These are phyloP conservation scores for Ustilago tritici DNA, from an alignment of 1,284 basidiomycete genomes.

Conservation along the genomic window DNA sequence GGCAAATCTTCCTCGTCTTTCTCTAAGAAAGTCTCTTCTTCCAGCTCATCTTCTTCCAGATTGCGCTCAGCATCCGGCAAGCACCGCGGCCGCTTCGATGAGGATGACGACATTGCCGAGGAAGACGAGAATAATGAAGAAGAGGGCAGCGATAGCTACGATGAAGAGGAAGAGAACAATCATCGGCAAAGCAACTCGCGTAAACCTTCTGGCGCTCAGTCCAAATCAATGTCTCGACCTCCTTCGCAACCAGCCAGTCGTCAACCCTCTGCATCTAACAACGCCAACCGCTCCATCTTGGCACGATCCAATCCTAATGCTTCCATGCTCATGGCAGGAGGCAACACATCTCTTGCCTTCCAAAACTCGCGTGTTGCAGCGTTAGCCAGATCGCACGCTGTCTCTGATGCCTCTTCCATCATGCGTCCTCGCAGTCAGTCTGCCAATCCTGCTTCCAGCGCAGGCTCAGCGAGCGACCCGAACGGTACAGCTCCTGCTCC, in stretches of 20 bases:
- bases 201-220: constrained; percentile 24
- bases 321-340: constrained; percentile 39
- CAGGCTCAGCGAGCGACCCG: constrained; percentile 15
- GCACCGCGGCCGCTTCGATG: constrained; percentile 46
- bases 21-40: constrained; percentile 26
- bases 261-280: constrained; percentile 40
- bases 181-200: constrained; percentile 16
- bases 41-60: constrained; percentile 34
- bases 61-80: constrained; percentile 42
- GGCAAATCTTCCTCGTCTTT: constrained; percentile 23
- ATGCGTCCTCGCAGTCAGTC: constrained; percentile 46
- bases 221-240: constrained; percentile 25
- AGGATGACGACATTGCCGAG: constrained; percentile 47
- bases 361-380: constrained; percentile 49
- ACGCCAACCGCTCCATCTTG: constrained; percentile 43
- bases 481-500: constrained; percentile 26
- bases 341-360: constrained; percentile 45
- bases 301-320: constrained; percentile 45
- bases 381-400: constrained; percentile 46
- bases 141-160: constrained; percentile 33
- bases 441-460: constrained; percentile 13
- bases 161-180: constrained; percentile 28
- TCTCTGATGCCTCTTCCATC: constrained; percentile 46
- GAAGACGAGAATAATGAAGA: constrained; percentile 29
- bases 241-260: constrained; percentile 35